Base-by-base conservation (phyloP, 139 green algal genomes). In the Parachlorella kessleri region DNA sequence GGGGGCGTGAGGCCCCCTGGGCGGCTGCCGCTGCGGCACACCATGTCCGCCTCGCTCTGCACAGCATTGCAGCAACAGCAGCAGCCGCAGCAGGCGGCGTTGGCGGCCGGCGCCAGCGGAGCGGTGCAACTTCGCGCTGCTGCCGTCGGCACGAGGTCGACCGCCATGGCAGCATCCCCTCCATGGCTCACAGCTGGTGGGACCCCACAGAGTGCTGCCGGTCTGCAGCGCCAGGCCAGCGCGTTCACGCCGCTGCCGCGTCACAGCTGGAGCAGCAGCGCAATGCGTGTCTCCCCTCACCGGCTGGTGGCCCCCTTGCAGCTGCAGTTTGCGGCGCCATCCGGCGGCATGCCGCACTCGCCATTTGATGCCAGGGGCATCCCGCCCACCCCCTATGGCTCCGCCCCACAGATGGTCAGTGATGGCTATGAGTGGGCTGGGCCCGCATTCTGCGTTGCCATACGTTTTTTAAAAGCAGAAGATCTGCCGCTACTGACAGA, bases 201-300 rank as follows among this genome's bases (percentile, higher is more conserved):
- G n/a, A n/a, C n/a, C n/a, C 48, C 14, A 59, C 48, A 59, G 48
- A 28, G 48, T 32, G 26, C 36, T 32, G 37, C 28, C 59, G 14
- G 14, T 6, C 6, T 54, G 63, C 75, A 77, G 67, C 75, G 23
- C 7, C 26, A 40, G 41, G 23, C 67, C 8, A 35, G 75, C 28
- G 48, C 63, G 7, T 71, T 78, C 4, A 35, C 70, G 70, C 35
- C 75, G 21, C 48, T 59, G 48, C 48, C 70, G 21, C 39, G 67
- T 18, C 73, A 76, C 64, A 88, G 80, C 71, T 88, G 83, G 83
- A 84, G 80, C 83, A 88, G 74, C 59, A 83, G 59, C 35, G 55
- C 54, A 55, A 42, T 64, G 6, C 71, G 37, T 3, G 64, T 79
- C 3, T 83, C 82, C 28, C 74, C 79, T n/a, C 64, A 76, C 4